A percentile compares a stretch with the other conserved stretches of the same genome.
Conservation (phyloP, 2,329 filamentous ascomycete species). For the Rutstroemia sp. region DNA sequence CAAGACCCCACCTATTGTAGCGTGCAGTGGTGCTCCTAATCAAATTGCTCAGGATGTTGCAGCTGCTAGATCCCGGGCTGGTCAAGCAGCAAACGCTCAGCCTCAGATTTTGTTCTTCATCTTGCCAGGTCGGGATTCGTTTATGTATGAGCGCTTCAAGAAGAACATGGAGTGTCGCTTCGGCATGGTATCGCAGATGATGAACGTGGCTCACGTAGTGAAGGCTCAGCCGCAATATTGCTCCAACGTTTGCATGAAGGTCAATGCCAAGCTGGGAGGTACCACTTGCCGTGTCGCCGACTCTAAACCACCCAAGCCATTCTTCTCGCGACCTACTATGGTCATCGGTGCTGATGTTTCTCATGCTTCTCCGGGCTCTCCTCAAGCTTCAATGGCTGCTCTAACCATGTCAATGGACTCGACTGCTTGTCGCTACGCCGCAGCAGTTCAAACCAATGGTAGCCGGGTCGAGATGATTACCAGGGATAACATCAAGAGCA, state of each 20-base stretch:
- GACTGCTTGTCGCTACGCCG: constrained; percentile 67
- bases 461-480: constrained; percentile 73
- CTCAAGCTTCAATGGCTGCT: constrained; percentile 71
- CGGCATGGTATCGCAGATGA: constrained; percentile 72
- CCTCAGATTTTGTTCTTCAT: constrained; percentile 79
- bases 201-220: constrained; percentile 63
- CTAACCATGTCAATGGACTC: constrained; percentile 76
- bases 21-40: constrained; percentile 1
- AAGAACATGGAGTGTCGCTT: constrained; percentile 80
- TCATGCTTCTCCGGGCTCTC: constrained; percentile 64
- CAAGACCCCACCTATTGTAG: constrained; percentile 36
- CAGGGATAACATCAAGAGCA: constrained; percentile 53
- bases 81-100: constrained; percentile 11
- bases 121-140: constrained; percentile 61
- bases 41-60: constrained; percentile 14
- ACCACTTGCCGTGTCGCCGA: constrained; percentile 46
- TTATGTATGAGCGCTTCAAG: constrained; percentile 79
- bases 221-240: constrained; percentile 75
- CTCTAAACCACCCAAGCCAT: constrained; percentile 21
- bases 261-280: constrained; percentile 92
- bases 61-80: constrained; percentile 13
- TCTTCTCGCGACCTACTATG: constrained; percentile 56
- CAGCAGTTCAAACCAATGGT: constrained; percentile 76
- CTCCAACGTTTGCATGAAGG: constrained; percentile 92
- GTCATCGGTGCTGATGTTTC: constrained; percentile 86